A percentile compares a stretch with the other conserved stretches of the same genome.
phyloP scores from a whole-genome alignment of 2,329 filamentous ascomycete genomes.

The Didymella lethalis region DNA sequence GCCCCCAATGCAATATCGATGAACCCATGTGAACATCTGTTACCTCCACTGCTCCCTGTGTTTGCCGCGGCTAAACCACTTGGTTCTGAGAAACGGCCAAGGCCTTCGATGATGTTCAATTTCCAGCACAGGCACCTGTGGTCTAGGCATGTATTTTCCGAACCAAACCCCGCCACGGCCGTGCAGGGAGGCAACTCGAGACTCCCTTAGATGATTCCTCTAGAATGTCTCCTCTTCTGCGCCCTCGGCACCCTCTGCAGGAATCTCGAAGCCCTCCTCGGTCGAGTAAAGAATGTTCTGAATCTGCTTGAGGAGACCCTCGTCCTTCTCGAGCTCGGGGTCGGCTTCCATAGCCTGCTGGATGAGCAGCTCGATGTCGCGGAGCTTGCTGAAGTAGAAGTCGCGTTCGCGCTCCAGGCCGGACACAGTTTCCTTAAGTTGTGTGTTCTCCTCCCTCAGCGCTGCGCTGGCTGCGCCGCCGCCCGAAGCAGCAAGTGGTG shows the following conservation, averaged over 20 bases:
- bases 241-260: slow-evolving; percentile 72
- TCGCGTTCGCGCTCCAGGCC: slow-evolving; percentile 95
- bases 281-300: slow-evolving; percentile 97
- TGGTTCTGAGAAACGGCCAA: background rate
- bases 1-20: slow-evolving; percentile 44
- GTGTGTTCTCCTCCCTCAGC: slow-evolving; percentile 83
- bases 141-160: background rate
- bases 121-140: background rate
- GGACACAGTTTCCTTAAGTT: slow-evolving; percentile 92
- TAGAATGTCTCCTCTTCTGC: slow-evolving; percentile 73
- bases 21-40: slow-evolving; percentile 27
- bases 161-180: background rate
- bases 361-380: slow-evolving; percentile 93
- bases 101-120: background rate
- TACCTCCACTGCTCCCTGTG: slow-evolving; percentile 54
- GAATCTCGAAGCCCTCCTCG: slow-evolving; percentile 85
- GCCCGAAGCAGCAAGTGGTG: slow-evolving; percentile 51
- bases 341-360: slow-evolving; percentile 93
- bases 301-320: slow-evolving; percentile 92
- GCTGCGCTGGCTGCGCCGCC: slow-evolving; percentile 72
- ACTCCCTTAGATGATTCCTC: background rate
- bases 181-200: background rate
- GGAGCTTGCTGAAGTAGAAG: slow-evolving; percentile 98
- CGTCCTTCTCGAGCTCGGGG: slow-evolving; percentile 91
- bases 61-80: slow-evolving; percentile 48